Conservation (phyloP, 176 grass and related monocot genomes). For the Oryza glumipatula region DNA sequence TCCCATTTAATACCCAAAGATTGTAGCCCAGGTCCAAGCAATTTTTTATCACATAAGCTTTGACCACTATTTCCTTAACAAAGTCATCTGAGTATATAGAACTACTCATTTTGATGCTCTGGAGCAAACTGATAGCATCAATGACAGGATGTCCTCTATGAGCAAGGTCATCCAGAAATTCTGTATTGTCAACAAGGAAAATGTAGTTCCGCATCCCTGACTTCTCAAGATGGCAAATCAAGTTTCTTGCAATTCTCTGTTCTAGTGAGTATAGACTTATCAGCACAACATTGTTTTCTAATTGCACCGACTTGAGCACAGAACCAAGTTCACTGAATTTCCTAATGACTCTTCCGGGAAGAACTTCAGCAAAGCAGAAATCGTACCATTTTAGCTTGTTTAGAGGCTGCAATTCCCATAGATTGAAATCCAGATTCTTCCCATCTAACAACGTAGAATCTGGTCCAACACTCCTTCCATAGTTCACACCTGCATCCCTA, state of each 20-base stretch:
- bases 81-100: slow-evolving; percentile 42
- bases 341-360: slow-evolving; percentile 65
- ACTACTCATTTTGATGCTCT: slow-evolving; percentile 37
- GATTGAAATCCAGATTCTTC: slow-evolving; percentile 69
- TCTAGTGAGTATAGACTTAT: slow-evolving; percentile 66
- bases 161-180: slow-evolving; percentile 77
- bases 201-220: slow-evolving; percentile 65
- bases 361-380: slow-evolving; percentile 80
- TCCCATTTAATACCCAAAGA: slow-evolving; percentile 81
- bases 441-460: slow-evolving; percentile 84
- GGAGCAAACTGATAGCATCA: slow-evolving; percentile 54
- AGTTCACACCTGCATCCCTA: slow-evolving; percentile 94
- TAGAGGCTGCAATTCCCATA: slow-evolving; percentile 62
- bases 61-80: slow-evolving; percentile 59
- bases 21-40: slow-evolving; percentile 78
- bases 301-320: slow-evolving; percentile 61
- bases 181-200: slow-evolving; percentile 63
- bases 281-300: slow-evolving; percentile 57
- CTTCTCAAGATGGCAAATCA: slow-evolving; percentile 90
- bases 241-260: slow-evolving; percentile 64
- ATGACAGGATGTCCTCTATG: slow-evolving; percentile 88
- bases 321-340: slow-evolving; percentile 65
- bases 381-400: slow-evolving; percentile 74
- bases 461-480: slow-evolving; percentile 82
- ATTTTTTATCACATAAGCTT: slow-evolving; percentile 66